Evolutionary conservation across 768 basidiomycete species (phyloP).

Genomic region (Fomitopsis serialis): DNA sequence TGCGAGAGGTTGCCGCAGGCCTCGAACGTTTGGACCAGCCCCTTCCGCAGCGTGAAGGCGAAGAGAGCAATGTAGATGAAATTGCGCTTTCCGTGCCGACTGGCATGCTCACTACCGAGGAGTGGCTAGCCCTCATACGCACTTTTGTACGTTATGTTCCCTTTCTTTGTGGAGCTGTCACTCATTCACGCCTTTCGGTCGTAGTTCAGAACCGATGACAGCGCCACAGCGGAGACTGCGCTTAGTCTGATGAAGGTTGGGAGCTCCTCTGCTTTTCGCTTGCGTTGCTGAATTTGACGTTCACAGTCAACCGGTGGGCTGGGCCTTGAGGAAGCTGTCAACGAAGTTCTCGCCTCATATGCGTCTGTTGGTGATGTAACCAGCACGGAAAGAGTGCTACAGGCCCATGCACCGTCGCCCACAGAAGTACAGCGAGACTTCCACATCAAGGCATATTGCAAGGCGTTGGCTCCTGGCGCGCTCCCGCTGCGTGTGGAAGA

Average conservation of each 20-base stretch:
- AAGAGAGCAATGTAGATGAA: not conserved
- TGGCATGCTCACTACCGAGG: conserved; percentile 4
- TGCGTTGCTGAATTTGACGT: conserved; percentile 3
- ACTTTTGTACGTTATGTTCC: conserved; percentile 6
- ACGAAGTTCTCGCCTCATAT: conserved; percentile 43
- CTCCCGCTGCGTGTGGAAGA: conserved; percentile 61
- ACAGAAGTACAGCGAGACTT: conserved; percentile 61
- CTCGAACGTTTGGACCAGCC: not conserved
- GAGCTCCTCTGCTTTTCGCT: not conserved
- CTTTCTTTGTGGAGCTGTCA: not conserved
- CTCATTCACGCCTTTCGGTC: not conserved
- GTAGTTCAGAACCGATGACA: conserved; percentile 46
- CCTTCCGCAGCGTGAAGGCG: not conserved
- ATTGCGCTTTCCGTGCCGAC: not conserved
- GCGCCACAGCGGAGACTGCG: conserved; percentile 40
- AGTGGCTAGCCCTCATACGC: conserved; percentile 13
- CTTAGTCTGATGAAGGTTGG: conserved; percentile 50
- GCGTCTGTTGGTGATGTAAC: conserved; percentile 40
- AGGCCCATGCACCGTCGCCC: conserved; percentile 24
- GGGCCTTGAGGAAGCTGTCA: conserved; percentile 39
- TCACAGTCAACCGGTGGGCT: conserved; percentile 37
- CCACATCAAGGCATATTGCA: conserved; percentile 65
- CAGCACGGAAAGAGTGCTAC: conserved; percentile 33
- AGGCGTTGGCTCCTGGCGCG: conserved; percentile 36
- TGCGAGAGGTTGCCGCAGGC: conserved; percentile 7